Evolutionary conservation across 176 grass and related monocot genomes (phyloP).

Genomic region (Canna indica): DNA sequence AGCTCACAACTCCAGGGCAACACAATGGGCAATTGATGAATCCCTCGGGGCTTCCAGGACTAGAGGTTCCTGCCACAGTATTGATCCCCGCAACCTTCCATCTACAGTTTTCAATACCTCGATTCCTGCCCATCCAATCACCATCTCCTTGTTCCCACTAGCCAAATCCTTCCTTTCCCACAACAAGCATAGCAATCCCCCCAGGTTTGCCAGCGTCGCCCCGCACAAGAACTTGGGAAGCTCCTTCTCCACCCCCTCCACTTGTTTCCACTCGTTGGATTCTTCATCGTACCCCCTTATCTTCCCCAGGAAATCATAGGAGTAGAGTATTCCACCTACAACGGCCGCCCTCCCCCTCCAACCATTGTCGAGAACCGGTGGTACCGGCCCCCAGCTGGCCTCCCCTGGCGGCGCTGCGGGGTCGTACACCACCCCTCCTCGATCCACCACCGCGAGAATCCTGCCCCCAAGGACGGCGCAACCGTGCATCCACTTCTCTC

Average conservation of each 20-base stretch:
- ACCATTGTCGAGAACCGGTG: conserved; percentile 54
- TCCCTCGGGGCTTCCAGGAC: conserved; percentile 33
- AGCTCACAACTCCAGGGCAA: conserved; percentile 56
- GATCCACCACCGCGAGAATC: conserved; percentile 74
- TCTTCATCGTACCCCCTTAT: conserved; percentile 65
- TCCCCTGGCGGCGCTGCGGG: conserved; percentile 26
- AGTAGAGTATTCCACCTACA: conserved; percentile 61
- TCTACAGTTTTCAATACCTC: conserved; percentile 25
- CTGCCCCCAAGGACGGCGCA: conserved; percentile 49
- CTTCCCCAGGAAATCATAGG: conserved; percentile 79
- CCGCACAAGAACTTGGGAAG: conserved; percentile 66
- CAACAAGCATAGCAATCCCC: conserved; percentile 59
- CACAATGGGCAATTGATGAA: conserved; percentile 54
- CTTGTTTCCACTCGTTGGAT: conserved; percentile 46
- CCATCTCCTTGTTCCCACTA: conserved; percentile 30
- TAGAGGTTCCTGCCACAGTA: conserved; percentile 55
- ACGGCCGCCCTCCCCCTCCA: conserved; percentile 78
- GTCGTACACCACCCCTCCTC: conserved; percentile 64
- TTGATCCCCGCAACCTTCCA: conserved; percentile 41
- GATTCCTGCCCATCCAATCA: conserved; percentile 77
- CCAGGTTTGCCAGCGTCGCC: conserved; percentile 51
- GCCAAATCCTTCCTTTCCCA: conserved; percentile 56
- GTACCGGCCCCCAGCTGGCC: conserved; percentile 50
- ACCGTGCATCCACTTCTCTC: conserved; percentile 96
- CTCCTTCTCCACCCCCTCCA: conserved; percentile 55